Base-by-base conservation (phyloP, 495 filamentous ascomycete species). In the Cercophora sp. region DNA sequence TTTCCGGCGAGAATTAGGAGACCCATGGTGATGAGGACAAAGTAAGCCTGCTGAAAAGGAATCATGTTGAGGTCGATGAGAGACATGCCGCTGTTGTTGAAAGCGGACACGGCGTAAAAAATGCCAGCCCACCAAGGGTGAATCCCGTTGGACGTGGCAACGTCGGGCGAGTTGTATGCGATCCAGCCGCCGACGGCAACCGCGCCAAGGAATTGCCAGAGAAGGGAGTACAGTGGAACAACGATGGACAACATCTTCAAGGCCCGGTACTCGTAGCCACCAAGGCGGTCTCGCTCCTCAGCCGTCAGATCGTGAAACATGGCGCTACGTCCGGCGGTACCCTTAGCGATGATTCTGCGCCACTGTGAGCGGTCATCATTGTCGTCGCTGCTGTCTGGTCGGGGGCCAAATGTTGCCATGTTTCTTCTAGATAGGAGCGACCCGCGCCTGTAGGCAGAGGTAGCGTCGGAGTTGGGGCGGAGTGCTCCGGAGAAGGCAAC, bases 61-160 rank as follows among this genome's bases (percentile, higher is more conserved):
- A 80, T 78, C 84, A 94, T 89, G 56, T 94, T 94, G 16, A 79
- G 73, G 66, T 94, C 89, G 35, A 96, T 66, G 26, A 96, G 79
- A 16, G 81, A 82, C 89, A 96, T 91, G 18, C 90, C 90, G 18
- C 79, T 85, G 62, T 94, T 96, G 57, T 87, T 91, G 67, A 96
- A 96, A 2, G 88, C 90, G 43, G 85, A 89, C 13, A 82, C 73
- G 32, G 79, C 78, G 58, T 85, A 83, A 69, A 88, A 89, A 24
- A 82, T 76, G 13, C 85, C 85, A 34, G 80, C 71, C 85, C 85
- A 89, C 76, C 77, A 82, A n/a, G 73, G 64, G 34, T 69, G 68
- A 11, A 87, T 74, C 1, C 84, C 87, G 65, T 94, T 94, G 20
- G 60, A 66, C n/a, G 71, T 63, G 0, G 88, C 71, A 8, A 80